Evolutionary conservation across 768 basidiomycete species (phyloP).

Genomic region (Obba rivulosa): DNA sequence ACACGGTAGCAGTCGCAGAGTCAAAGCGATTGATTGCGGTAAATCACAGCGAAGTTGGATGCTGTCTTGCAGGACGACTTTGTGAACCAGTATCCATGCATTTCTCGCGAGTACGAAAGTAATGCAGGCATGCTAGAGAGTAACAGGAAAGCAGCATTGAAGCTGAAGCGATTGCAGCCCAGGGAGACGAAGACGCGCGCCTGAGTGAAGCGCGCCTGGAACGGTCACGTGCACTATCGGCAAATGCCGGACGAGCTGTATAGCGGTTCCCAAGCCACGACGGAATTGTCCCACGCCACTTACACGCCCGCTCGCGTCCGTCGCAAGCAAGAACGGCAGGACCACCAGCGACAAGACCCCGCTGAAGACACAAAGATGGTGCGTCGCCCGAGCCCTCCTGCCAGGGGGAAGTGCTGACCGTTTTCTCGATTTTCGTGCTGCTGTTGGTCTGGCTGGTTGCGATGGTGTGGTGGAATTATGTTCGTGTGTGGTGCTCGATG

Average conservation of each 20-base stretch:
- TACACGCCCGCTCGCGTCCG: neutral
- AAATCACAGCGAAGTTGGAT: too few species aligned
- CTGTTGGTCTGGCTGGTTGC: conserved; percentile 1
- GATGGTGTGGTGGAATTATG: conserved; percentile 11
- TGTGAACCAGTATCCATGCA: too few species aligned
- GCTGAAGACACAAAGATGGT: conserved; percentile 6
- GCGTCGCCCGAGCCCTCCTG: too few species aligned
- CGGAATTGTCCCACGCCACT: neutral
- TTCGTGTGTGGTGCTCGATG: conserved; percentile 1
- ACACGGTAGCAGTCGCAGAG: too few species aligned
- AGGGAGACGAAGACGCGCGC: too few species aligned
- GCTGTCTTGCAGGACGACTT: too few species aligned
- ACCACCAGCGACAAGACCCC: conserved; percentile 15
- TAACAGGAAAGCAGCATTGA: too few species aligned
- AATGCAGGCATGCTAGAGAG: too few species aligned
- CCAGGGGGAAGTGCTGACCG: neutral
- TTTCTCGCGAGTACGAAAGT: too few species aligned
- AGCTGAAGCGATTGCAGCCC: too few species aligned
- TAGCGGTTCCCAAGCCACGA: neutral
- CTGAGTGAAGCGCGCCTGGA: too few species aligned
- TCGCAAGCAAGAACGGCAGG: conserved; percentile 1
- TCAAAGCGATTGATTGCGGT: too few species aligned
- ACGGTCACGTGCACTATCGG: neutral
- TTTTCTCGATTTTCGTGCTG: neutral
- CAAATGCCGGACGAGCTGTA: neutral